phyloP scores from a whole-genome alignment of 371 early-diverging fungal species.

The Mucor plumbeus region DNA sequence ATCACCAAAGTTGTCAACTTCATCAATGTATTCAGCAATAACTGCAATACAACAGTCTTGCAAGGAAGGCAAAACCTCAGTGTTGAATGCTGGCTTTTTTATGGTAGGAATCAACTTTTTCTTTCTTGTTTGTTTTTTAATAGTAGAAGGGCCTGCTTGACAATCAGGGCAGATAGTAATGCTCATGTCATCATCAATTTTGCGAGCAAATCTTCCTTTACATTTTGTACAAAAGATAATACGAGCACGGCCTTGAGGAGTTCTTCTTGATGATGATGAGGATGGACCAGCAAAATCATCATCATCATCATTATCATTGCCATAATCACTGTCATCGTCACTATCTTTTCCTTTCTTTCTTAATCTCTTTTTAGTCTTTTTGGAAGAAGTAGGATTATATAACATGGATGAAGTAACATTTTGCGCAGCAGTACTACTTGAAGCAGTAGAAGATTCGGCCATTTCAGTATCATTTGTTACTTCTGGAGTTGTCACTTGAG shows the following conservation, averaged over 20 bases:
- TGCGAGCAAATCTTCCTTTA: conserved; percentile 58
- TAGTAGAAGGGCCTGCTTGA: conserved; percentile 26
- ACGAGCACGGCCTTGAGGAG: conserved; percentile 39
- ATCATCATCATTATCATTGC: conserved; percentile 42
- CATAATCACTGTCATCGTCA: background rate
- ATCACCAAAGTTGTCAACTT: conserved; percentile 84
- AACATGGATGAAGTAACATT: conserved; percentile 6
- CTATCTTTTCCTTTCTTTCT: conserved; percentile 35
- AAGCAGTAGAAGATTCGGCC: conserved; percentile 22
- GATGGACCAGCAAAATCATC: conserved; percentile 35
- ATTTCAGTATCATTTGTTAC: background rate
- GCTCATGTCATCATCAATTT: conserved; percentile 31
- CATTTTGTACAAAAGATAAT: conserved; percentile 68
- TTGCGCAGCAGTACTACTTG: conserved; percentile 21
- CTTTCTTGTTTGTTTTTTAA: conserved; percentile 27
- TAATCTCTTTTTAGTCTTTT: conserved; percentile 18
- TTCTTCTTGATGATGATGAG: conserved; percentile 27
- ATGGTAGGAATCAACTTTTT: conserved; percentile 31
- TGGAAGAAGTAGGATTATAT: background rate
- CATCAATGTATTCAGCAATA: conserved; percentile 75
- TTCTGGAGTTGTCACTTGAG: conserved; percentile 22
- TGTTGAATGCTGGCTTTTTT: conserved; percentile 28
- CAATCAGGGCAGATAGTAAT: conserved; percentile 60
- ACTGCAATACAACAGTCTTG: conserved; percentile 74
- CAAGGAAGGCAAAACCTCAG: conserved; percentile 45